These are phyloP conservation scores for Pseudonectria foliicola DNA, from an alignment of 2,329 filamentous ascomycete genomes.

Conservation along the genomic window DNA sequence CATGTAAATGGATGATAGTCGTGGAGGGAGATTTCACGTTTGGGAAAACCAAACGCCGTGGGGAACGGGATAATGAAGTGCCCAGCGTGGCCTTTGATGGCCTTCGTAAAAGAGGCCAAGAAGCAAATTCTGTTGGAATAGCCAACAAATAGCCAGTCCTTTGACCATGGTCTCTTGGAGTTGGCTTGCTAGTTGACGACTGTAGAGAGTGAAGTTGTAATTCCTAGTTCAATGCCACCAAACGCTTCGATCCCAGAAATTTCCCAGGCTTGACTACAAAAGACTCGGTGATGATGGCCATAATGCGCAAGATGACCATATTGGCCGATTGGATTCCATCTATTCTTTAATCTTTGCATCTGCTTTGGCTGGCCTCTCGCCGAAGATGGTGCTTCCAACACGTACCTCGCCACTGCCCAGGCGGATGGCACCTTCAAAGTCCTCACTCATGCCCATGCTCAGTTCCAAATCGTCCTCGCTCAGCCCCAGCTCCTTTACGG, in stretches of 20 bases:
- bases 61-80: conserved; percentile 16
- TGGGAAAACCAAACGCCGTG: conserved; percentile 18
- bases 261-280: too few relatives aligned
- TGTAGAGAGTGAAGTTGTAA: conserved; percentile 13
- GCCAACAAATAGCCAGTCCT: conserved; percentile 11
- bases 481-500: conserved; percentile 45
- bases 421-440: conserved; percentile 82
- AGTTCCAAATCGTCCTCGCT: conserved; percentile 62
- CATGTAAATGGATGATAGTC: conserved; percentile 11
- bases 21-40: conserved; percentile 28
- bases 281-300: too few relatives aligned
- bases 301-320: neutral
- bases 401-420: conserved; percentile 85
- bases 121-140: too few relatives aligned
- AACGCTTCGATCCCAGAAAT: conserved; percentile 8
- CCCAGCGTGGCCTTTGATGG: conserved; percentile 15
- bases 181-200: conserved; percentile 9
- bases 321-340: conserved; percentile 1
- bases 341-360: conserved; percentile 63
- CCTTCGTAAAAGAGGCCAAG: too few relatives aligned
- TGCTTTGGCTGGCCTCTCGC: conserved; percentile 67
- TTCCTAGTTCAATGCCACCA: conserved; percentile 19
- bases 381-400: conserved; percentile 92
- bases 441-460: conserved; percentile 98
- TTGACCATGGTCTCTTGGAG: conserved; percentile 6